These are phyloP conservation scores for Fusarium chlamydosporum DNA, from an alignment of 2,329 filamentous ascomycete genomes.

Conservation along the genomic window DNA sequence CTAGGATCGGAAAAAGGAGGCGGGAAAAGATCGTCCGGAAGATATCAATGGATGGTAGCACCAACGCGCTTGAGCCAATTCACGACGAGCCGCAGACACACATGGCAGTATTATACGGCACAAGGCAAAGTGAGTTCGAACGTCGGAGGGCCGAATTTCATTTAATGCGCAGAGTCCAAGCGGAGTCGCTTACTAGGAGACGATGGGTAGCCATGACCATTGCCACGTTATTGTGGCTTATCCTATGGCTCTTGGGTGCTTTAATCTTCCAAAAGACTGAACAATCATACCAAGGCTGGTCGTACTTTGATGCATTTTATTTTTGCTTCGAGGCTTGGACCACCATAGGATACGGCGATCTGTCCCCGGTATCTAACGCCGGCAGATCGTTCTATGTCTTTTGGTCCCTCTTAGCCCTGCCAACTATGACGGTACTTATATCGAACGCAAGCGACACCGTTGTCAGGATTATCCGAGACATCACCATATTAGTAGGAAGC, in stretches of 20 bases:
- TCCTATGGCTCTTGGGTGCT: conserved; percentile 8
- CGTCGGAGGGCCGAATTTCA: conserved; percentile 11
- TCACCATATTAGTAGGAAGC: not conserved
- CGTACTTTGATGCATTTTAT: conserved; percentile 17
- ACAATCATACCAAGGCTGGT: not conserved
- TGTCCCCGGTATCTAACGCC: not conserved
- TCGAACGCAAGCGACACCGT: conserved; percentile 10
- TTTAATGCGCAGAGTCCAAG: conserved; percentile 2
- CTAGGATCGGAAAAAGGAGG: not conserved
- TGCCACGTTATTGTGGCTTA: conserved; percentile 4
- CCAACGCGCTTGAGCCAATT: not conserved
- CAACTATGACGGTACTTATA: conserved; percentile 10
- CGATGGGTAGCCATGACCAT: conserved; percentile 10
- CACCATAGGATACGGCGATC: conserved; percentile 11
- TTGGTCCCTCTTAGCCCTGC: conserved; percentile 12
- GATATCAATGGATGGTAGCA: not conserved
- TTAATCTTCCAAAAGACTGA: not conserved
- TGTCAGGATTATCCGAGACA: not conserved
- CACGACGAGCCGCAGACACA: not conserved
- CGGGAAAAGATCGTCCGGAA: not conserved
- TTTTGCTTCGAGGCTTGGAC: conserved; percentile 17
- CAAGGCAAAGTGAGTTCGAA: not conserved
- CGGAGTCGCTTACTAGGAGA: not conserved
- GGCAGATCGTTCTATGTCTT: conserved; percentile 13
- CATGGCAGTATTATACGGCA: not conserved